A percentile compares a stretch with the other conserved stretches of the same genome.
phyloP scores from a whole-genome alignment of 768 basidiomycete genomes.

The Leccinellum rugosiceps region DNA sequence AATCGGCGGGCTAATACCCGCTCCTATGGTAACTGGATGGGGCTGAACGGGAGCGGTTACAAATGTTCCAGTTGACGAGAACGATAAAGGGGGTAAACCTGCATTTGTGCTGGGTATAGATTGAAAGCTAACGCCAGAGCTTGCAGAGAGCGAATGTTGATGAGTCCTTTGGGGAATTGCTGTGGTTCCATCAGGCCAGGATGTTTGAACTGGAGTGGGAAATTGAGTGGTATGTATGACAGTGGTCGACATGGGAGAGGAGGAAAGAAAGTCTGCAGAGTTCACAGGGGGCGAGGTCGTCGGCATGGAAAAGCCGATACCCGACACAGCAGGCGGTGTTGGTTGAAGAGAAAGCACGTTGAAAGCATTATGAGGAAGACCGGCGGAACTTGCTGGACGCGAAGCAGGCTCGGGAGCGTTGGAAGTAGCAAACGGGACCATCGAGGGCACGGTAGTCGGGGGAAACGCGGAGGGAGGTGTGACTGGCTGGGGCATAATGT shows the following conservation, averaged over 20 bases:
- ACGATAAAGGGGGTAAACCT: slow-evolving; percentile 27
- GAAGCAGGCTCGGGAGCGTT: slow-evolving; percentile 28
- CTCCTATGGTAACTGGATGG: slow-evolving; percentile 17
- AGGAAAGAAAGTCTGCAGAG: slow-evolving; percentile 23
- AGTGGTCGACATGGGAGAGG: slow-evolving; percentile 19
- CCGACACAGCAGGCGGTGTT: slow-evolving; percentile 12
- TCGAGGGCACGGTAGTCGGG: slow-evolving; percentile 21
- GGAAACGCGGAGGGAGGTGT: slow-evolving; percentile 24
- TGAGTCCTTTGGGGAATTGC: slow-evolving; percentile 29
- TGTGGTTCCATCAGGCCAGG: slow-evolving; percentile 31
- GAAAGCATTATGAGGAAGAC: slow-evolving; percentile 22
- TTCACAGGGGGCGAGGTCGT: slow-evolving; percentile 17
- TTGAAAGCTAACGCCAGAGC: slow-evolving; percentile 29
- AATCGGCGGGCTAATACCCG: slow-evolving; percentile 35
- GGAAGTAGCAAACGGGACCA: slow-evolving; percentile 27
- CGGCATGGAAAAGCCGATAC: slow-evolving; percentile 20
- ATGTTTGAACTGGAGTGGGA: slow-evolving; percentile 23
- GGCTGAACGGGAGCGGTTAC: slow-evolving; percentile 25
- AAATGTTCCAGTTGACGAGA: slow-evolving; percentile 32
- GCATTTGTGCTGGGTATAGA: slow-evolving; percentile 33
- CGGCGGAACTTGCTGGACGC: slow-evolving; percentile 33
- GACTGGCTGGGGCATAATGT: slow-evolving; percentile 21
- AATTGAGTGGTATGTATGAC: slow-evolving; percentile 19
- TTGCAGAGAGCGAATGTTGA: slow-evolving; percentile 31
- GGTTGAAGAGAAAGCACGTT: slow-evolving; percentile 21